phyloP scores from a whole-genome alignment of 306 rosid genomes.

The Psophocarpus tetragonolobus region DNA sequence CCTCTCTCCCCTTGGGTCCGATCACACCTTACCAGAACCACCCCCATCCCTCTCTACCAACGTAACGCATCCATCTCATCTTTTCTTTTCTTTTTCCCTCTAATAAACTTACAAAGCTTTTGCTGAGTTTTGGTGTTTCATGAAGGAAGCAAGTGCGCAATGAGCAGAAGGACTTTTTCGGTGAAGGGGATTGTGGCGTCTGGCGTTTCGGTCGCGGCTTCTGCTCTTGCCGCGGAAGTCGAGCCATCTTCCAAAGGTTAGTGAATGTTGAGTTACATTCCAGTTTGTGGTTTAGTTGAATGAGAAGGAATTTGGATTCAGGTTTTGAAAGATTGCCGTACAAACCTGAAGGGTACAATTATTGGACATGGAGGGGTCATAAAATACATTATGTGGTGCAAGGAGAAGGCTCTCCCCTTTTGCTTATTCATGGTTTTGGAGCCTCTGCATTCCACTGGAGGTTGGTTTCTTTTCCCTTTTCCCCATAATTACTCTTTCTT shows the following conservation, averaged over 20 bases:
- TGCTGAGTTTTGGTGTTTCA: conserved; percentile 21
- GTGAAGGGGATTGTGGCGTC: conserved; percentile 75
- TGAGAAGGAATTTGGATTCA: conserved; percentile 28
- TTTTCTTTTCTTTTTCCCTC: too few species aligned
- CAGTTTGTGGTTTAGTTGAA: background rate
- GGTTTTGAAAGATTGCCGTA: conserved; percentile 70
- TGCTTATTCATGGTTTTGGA: conserved; percentile 95
- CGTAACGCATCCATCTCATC: conserved; percentile 10
- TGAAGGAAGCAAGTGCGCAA: conserved; percentile 80
- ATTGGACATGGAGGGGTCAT: conserved; percentile 93
- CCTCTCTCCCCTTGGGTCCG: conserved; percentile 46
- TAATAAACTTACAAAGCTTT: too few species aligned
- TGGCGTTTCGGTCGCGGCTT: conserved; percentile 66
- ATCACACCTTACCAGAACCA: conserved; percentile 49
- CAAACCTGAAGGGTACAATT: conserved; percentile 76
- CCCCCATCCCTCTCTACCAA: conserved; percentile 43
- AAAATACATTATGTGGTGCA: conserved; percentile 89
- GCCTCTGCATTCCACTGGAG: conserved; percentile 97
- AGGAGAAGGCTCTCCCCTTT: conserved; percentile 88
- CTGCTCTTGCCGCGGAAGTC: conserved; percentile 53
- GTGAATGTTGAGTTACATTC: background rate
- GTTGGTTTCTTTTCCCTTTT: conserved; percentile 39
- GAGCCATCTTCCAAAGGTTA: conserved; percentile 58
- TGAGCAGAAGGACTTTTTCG: conserved; percentile 65
- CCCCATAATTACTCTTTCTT: background rate